A percentile compares a stretch with the other conserved stretches of the same genome.
Conservation (phyloP, 2,329 filamentous ascomycete species). For the Fusarium protoensiforme region DNA sequence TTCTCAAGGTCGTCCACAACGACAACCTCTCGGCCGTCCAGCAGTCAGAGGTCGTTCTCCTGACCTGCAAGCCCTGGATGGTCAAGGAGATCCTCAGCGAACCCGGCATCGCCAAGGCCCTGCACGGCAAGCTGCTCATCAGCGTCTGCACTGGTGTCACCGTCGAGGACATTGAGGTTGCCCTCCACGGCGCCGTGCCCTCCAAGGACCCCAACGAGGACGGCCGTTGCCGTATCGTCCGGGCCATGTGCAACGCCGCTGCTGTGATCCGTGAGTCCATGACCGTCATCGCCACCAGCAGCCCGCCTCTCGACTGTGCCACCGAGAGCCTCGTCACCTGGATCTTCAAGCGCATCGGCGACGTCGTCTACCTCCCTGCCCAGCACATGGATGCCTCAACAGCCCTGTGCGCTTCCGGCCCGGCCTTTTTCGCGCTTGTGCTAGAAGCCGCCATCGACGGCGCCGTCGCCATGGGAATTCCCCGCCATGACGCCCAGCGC, state of each 20-base stretch:
- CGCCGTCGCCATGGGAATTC: constrained; percentile 81
- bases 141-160: constrained; percentile 84
- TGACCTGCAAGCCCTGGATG: constrained; percentile 85
- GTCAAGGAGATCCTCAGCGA: constrained; percentile 74
- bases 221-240: constrained; percentile 72
- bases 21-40: constrained; percentile 76
- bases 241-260: constrained; percentile 88
- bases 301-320: constrained; percentile 65
- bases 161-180: constrained; percentile 72
- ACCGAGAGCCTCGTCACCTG: constrained; percentile 72
- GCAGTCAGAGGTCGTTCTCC: constrained; percentile 77
- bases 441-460: constrained; percentile 82
- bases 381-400: constrained; percentile 78
- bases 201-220: constrained; percentile 58
- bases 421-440: constrained; percentile 80
- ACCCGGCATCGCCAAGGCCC: constrained; percentile 76
- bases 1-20: constrained; percentile 75
- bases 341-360: constrained; percentile 81
- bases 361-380: constrained; percentile 74
- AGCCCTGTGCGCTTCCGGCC: constrained; percentile 78
- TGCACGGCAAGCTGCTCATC: constrained; percentile 83
- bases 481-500: constrained; percentile 75
- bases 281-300: constrained; percentile 78
- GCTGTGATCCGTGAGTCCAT: constrained; percentile 82
- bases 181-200: constrained; percentile 68